phyloP scores from a whole-genome alignment of 495 filamentous ascomycete species.

The Annulohypoxylon stygium region DNA sequence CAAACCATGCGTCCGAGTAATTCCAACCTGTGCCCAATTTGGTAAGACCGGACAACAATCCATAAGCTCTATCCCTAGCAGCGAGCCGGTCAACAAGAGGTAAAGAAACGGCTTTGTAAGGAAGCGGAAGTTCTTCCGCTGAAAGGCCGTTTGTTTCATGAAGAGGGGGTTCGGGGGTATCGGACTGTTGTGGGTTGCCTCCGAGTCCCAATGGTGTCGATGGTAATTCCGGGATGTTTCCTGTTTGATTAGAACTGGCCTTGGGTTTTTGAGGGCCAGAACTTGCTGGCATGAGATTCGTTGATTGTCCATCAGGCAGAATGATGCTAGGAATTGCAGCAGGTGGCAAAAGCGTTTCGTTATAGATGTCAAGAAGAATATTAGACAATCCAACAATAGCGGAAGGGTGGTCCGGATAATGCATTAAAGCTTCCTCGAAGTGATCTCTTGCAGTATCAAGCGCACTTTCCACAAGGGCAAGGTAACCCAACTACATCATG shows the following conservation, averaged over 20 bases:
- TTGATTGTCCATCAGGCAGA: slow-evolving; percentile 27
- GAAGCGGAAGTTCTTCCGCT: slow-evolving; percentile 56
- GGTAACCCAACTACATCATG: slow-evolving; percentile 71
- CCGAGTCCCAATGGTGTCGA: slow-evolving; percentile 60
- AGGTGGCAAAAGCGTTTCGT: slow-evolving; percentile 67
- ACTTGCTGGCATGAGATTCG: slow-evolving; percentile 28
- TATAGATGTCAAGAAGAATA: slow-evolving; percentile 88
- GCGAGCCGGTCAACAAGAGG: slow-evolving; percentile 81
- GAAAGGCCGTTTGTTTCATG: slow-evolving; percentile 32
- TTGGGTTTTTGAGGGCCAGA: slow-evolving; percentile 23
- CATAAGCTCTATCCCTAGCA: slow-evolving; percentile 87
- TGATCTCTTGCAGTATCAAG: slow-evolving; percentile 75
- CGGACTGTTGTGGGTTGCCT: slow-evolving; percentile 11
- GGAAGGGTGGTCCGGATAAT: slow-evolving; percentile 79
- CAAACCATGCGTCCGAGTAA: slow-evolving; percentile 92
- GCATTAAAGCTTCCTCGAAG: slow-evolving; percentile 84
- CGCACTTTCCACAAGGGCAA: slow-evolving; percentile 70
- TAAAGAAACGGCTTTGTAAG: slow-evolving; percentile 64
- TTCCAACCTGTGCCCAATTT: slow-evolving; percentile 93
- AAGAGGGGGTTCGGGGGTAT: slow-evolving; percentile 11
- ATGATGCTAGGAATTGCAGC: slow-evolving; percentile 57
- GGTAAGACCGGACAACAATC: slow-evolving; percentile 81
- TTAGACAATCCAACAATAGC: slow-evolving; percentile 87
- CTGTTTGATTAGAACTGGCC: not conserved
- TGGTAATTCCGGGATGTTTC: slow-evolving; percentile 46